Evolutionary conservation across 352 stramenopile species (phyloP), one percentile per base, ranked within the genome.

Genomic region (Thraustotheca clavata): DNA sequence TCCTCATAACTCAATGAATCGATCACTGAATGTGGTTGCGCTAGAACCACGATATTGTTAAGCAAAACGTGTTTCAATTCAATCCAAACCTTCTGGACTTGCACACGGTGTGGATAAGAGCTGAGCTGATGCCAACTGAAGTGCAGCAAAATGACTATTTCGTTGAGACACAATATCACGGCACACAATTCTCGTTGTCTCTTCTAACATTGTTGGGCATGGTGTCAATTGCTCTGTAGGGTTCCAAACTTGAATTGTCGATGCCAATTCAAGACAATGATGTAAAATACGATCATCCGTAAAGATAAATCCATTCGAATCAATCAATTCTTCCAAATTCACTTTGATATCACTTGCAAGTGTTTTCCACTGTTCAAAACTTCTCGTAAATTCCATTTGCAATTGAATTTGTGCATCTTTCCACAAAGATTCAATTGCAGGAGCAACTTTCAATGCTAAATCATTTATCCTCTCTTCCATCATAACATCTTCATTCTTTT

Each of bases 221-320:
- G 43, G 12, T 24, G n/a, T 31, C 43, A 31, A 31, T 9, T 24
- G n/a, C n/a, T n/a, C n/a, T n/a, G n/a, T n/a, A 31, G n/a, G 34
- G 43, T 31, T 52, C 12, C 43, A 52, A 18, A 52, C n/a, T 18
- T 52, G 43, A 31, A 65, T 43, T 8, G 57, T 57, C 57, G 57
- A 20, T 32, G 47, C 31, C 20, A 65, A 65, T 40, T 65, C 57
- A 16, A 65, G 57, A 34, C 57, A 65, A 4, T 20, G 38, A 18
- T 65, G 35, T 14, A 65, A 20, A 24, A 52, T 52, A 31, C 43
- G 7, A 7, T 52, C 43, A 31, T 52, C 43, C 2, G 43, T 52
- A 9, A 52, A 52, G 43, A 52, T 52, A 31, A 52, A 52, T 14
- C 43, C 43, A 52, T 52, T 52, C n/a, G 43, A 35, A 24, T 52